These are phyloP conservation scores for Xylariaceae sp. DNA, from an alignment of 2,329 filamentous ascomycete species.

Conservation along the genomic window DNA sequence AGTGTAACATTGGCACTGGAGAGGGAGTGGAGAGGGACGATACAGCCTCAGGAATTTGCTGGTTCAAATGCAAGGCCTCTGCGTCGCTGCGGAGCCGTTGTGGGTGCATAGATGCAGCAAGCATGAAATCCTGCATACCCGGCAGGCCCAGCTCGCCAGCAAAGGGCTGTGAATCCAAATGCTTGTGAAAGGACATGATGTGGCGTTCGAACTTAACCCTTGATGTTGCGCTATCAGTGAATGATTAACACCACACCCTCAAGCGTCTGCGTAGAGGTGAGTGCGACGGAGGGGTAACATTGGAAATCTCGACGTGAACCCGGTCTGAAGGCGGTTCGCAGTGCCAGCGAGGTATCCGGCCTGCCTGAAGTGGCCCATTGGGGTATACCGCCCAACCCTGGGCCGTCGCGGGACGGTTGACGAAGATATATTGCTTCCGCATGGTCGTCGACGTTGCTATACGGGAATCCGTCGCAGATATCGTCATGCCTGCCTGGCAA, in stretches of 20 bases:
- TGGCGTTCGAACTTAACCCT: not conserved
- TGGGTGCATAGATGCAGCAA: slow-evolving; percentile 9
- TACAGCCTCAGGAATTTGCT: slow-evolving; percentile 8
- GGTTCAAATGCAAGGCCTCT: slow-evolving; percentile 14
- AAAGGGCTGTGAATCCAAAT: slow-evolving; percentile 1
- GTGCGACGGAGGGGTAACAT: not conserved
- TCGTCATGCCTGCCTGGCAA: too few species aligned
- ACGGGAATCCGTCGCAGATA: too few species aligned
- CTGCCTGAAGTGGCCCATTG: not conserved
- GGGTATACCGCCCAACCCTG: slow-evolving; percentile 11
- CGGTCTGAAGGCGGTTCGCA: slow-evolving; percentile 11
- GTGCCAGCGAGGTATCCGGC: slow-evolving; percentile 1
- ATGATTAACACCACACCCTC: slow-evolving; percentile 9
- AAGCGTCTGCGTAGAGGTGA: slow-evolving; percentile 1
- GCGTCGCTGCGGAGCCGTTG: not conserved
- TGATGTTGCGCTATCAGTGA: not conserved
- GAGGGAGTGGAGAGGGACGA: not conserved
- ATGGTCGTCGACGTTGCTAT: too few species aligned
- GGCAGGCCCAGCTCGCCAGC: too few species aligned
- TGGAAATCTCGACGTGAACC: slow-evolving; percentile 4
- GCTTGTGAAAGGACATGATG: not conserved
- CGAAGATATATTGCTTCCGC: too few species aligned
- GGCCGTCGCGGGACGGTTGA: too few species aligned
- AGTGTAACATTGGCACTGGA: not conserved
- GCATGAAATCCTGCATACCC: slow-evolving; percentile 29